Evolutionary conservation across 2,329 filamentous ascomycete species (phyloP).

Genomic region (Pseudogymnoascus sp.): DNA sequence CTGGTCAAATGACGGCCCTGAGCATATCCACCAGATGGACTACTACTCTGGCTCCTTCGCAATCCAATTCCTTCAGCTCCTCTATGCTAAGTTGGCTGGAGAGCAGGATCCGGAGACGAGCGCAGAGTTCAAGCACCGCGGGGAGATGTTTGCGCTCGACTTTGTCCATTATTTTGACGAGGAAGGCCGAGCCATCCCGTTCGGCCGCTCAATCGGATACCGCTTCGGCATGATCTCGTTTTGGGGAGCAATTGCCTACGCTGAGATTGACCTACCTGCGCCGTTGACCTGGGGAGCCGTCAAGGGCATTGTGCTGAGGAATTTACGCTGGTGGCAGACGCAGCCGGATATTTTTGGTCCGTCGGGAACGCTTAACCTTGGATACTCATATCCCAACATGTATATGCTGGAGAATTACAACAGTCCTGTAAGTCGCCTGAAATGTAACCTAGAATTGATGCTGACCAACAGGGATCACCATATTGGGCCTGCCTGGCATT

Average conservation of each 20-base stretch:
- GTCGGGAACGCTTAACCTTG: slow-evolving; percentile 53
- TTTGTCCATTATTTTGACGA: slow-evolving; percentile 70
- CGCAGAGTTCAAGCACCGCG: slow-evolving; percentile 61
- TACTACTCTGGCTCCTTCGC: slow-evolving; percentile 79
- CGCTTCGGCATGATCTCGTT: slow-evolving; percentile 82
- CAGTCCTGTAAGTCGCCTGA: slow-evolving; percentile 52
- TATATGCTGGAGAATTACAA: slow-evolving; percentile 71
- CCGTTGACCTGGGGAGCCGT: slow-evolving; percentile 73
- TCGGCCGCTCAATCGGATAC: slow-evolving; percentile 71
- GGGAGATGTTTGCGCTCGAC: slow-evolving; percentile 59
- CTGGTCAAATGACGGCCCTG: slow-evolving; percentile 76
- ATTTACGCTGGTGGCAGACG: slow-evolving; percentile 73
- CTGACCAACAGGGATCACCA: slow-evolving; percentile 16
- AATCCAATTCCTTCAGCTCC: slow-evolving; percentile 70
- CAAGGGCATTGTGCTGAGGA: slow-evolving; percentile 65
- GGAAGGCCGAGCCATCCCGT: slow-evolving; percentile 63
- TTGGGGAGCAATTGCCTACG: slow-evolving; percentile 71
- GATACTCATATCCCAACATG: slow-evolving; percentile 73
- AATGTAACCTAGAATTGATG: neutral
- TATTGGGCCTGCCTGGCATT: slow-evolving; percentile 79
- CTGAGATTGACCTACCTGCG: slow-evolving; percentile 62
- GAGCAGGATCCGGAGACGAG: slow-evolving; percentile 56
- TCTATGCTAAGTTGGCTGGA: slow-evolving; percentile 65
- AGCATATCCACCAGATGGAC: slow-evolving; percentile 75
- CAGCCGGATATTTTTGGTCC: slow-evolving; percentile 68